These are phyloP conservation scores for Avicennia marina DNA, from an alignment of 257 asterid genomes.

Conservation along the genomic window DNA sequence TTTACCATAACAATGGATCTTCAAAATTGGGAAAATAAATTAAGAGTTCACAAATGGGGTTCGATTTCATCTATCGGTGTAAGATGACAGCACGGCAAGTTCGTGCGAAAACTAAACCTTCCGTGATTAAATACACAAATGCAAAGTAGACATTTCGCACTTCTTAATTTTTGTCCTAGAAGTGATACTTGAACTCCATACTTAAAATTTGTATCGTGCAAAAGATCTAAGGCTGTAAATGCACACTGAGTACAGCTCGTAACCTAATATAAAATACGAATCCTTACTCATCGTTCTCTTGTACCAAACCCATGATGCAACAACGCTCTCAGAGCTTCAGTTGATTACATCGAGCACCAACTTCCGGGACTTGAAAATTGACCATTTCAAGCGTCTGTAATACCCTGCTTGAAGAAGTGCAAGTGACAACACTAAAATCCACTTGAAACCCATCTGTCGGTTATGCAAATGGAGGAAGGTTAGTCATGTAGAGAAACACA, in stretches of 20 bases:
- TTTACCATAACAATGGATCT: not conserved
- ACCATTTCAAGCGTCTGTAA: constrained; percentile 66
- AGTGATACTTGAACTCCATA: not conserved
- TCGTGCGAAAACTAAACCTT: constrained; percentile 5
- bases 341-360: constrained; percentile 68
- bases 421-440: constrained; percentile 60
- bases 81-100: not conserved
- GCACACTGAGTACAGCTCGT: not conserved
- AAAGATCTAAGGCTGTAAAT: not conserved
- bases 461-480: constrained; percentile 7
- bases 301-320: not conserved
- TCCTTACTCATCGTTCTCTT: not conserved
- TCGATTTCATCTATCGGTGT: too few relatives aligned
- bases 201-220: not conserved
- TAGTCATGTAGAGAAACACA: not conserved
- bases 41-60: not conserved
- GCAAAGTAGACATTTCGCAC: not conserved
- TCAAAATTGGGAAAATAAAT: not conserved
- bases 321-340: constrained; percentile 18
- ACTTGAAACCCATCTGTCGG: constrained; percentile 70
- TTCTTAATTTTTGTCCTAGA: constrained; percentile 1
- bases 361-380: constrained; percentile 61
- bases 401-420: constrained; percentile 71
- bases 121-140: not conserved
- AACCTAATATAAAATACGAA: not conserved